A percentile compares a stretch with the other conserved stretches of the same genome.
Conservation (phyloP, 768 basidiomycete genomes). For the Pleurotus platypus region DNA sequence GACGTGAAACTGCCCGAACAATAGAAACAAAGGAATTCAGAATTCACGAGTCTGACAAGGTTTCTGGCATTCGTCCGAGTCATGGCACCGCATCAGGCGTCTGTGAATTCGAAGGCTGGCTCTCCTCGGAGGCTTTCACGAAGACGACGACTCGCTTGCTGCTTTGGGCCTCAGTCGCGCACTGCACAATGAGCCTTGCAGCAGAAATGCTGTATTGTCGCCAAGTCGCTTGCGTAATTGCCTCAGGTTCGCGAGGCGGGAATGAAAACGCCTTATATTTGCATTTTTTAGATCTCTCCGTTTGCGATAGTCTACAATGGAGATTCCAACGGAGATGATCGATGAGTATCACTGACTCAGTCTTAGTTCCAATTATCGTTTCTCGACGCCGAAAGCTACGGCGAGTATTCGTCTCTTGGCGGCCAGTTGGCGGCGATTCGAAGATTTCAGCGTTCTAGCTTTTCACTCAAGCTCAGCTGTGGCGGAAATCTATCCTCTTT, state of each 20-base stretch:
- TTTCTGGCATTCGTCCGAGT: not conserved
- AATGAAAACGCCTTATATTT: not conserved
- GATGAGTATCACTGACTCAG: not conserved
- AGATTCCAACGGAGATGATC: not conserved
- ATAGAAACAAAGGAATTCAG: not conserved
- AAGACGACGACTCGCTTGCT: not conserved
- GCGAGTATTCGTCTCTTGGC: no score
- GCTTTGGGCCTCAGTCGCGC: not conserved
- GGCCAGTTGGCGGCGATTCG: no score
- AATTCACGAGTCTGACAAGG: not conserved
- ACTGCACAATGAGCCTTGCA: no score
- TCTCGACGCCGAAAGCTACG: not conserved
- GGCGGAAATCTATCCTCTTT: no score
- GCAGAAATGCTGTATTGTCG: no score
- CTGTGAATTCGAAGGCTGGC: not conserved
- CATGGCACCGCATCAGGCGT: not conserved
- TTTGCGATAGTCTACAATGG: not conserved
- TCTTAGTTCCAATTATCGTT: not conserved
- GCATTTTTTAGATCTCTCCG: not conserved
- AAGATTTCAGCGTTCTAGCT: no score
- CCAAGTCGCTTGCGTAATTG: not conserved
- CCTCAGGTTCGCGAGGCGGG: not conserved
- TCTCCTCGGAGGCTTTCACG: not conserved
- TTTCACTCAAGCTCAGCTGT: no score
- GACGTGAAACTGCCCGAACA: slow-evolving; percentile 27